Conservation (phyloP, 1,284 basidiomycete species). For the Volvariella volvacea region DNA sequence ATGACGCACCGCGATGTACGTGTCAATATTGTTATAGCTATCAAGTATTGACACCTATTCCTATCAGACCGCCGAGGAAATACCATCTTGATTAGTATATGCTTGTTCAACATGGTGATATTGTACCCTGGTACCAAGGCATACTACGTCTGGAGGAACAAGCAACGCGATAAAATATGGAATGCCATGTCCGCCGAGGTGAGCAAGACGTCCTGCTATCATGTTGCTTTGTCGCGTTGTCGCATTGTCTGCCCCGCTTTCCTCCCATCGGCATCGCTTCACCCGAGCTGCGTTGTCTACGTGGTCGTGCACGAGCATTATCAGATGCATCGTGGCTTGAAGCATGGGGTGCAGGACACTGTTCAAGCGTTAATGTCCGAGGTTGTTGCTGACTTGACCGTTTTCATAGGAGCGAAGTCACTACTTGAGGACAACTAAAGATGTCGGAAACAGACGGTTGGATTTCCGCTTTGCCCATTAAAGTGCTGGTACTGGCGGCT, state of each 20-base stretch:
- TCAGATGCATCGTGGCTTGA: too few relatives aligned
- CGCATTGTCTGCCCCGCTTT: too few relatives aligned
- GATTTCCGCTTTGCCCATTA: slow-evolving; percentile 41
- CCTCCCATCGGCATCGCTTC: too few relatives aligned
- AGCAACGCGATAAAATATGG: slow-evolving; percentile 41
- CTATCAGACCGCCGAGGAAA: slow-evolving; percentile 50
- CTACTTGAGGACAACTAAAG: slow-evolving; percentile 36
- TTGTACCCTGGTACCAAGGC: slow-evolving; percentile 44
- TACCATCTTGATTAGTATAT: slow-evolving; percentile 35
- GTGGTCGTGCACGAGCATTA: too few relatives aligned
- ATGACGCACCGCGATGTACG: slow-evolving; percentile 46
- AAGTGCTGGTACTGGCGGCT: too few relatives aligned
- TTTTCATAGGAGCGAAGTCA: slow-evolving; percentile 9
- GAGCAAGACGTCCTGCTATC: slow-evolving; percentile 12
- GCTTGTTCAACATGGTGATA: slow-evolving; percentile 37
- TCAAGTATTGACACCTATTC: too few relatives aligned
- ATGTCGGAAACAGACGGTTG: slow-evolving; percentile 32
- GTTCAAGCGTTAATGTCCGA: too few relatives aligned
- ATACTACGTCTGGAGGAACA: slow-evolving; percentile 48
- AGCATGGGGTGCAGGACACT: too few relatives aligned
- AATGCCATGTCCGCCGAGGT: slow-evolving; percentile 43
- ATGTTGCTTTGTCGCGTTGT: too few relatives aligned
- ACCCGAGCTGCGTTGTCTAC: too few relatives aligned
- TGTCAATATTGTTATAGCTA: too few relatives aligned
- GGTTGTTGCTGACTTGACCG: too few relatives aligned